Base-by-base conservation (phyloP, 768 basidiomycete genomes). In the Peribolospora baueri region DNA sequence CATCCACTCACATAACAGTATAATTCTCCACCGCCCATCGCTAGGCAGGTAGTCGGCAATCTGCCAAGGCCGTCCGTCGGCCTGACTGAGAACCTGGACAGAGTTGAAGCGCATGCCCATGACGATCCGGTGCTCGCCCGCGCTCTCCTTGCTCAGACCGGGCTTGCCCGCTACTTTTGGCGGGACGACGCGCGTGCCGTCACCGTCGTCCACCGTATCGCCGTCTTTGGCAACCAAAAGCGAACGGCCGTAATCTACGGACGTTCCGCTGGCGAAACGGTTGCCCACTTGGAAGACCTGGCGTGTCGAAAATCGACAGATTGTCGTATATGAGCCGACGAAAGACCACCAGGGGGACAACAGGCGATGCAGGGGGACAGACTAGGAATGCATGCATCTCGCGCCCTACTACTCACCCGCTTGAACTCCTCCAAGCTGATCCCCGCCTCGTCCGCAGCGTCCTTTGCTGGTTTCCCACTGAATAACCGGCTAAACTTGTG, bases 401-500 rank as follows among this genome's bases (percentile, higher is more conserved):
- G 14, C 10, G 10, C 46, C 14, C 46, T 14, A 46, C 46, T 10
- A 48, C 48, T 38, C 7, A 52, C 56, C 56, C 7, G 52, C 57
- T 60, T 61, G 59, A 62, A 61, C 53, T 60, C 61, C 41, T 59
- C 57, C 38, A 62, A 57, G 42, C 53, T 45, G n/a, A 63, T 51
- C 1, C 60, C 62, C 5, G 48, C 49, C 7, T 59, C 61, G 39
- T 53, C 52, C 4, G 50, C 48, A 9, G 56, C 56, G 46, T 65
- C 67, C 4, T 75, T 76, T 41, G 71, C 69, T 4, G 80, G 77
- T 63, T 79, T 79, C 45, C 75, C 75, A 25, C 80, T 81, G 64
- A 81, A 81, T n/a, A 81, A 67, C 10, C 70, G 69, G 6, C 79
- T 71, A 57, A 77, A 80, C 56, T 78, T 63, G 10, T 52, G 55